Evolutionary conservation across 306 rosid species (phyloP).

Genomic region (Lathyrus tuberosus): DNA sequence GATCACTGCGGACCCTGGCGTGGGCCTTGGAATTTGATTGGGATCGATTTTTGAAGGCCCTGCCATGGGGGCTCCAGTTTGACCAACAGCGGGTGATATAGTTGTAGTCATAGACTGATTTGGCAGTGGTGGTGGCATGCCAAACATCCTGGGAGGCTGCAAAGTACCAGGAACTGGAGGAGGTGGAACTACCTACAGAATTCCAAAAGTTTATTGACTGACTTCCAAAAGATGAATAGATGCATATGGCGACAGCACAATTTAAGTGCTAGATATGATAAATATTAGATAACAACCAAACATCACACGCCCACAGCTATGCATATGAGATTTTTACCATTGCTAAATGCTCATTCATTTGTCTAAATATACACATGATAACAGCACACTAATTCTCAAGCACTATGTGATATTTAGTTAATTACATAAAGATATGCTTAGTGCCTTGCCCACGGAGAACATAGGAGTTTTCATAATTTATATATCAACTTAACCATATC

Average conservation of each 20-base stretch:
- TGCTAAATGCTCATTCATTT: slow-evolving; percentile 15
- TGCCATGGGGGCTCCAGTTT: slow-evolving; percentile 82
- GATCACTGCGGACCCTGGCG: slow-evolving; percentile 77
- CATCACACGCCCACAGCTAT: neutral
- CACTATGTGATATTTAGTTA: neutral
- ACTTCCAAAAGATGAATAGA: slow-evolving; percentile 29
- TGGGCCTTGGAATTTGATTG: slow-evolving; percentile 94
- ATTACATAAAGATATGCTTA: slow-evolving; percentile 22
- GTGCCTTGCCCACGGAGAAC: neutral
- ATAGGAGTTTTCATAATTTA: neutral
- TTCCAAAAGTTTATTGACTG: slow-evolving; percentile 38
- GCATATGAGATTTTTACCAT: neutral
- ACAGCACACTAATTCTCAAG: slow-evolving; percentile 29
- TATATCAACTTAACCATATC: neutral
- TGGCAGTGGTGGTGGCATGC: slow-evolving; percentile 84
- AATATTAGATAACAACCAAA: slow-evolving; percentile 17
- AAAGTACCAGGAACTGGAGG: slow-evolving; percentile 66
- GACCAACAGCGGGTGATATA: slow-evolving; percentile 79
- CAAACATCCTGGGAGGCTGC: slow-evolving; percentile 87
- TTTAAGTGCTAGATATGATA: neutral
- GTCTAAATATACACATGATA: slow-evolving; percentile 2
- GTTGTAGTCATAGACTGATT: slow-evolving; percentile 93
- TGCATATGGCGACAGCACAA: slow-evolving; percentile 22
- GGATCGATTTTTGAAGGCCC: slow-evolving; percentile 95
- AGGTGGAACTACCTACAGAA: slow-evolving; percentile 63